Conservation (phyloP, 192 early-diverging fungal genomes). For the Backusella tuberculispora region DNA sequence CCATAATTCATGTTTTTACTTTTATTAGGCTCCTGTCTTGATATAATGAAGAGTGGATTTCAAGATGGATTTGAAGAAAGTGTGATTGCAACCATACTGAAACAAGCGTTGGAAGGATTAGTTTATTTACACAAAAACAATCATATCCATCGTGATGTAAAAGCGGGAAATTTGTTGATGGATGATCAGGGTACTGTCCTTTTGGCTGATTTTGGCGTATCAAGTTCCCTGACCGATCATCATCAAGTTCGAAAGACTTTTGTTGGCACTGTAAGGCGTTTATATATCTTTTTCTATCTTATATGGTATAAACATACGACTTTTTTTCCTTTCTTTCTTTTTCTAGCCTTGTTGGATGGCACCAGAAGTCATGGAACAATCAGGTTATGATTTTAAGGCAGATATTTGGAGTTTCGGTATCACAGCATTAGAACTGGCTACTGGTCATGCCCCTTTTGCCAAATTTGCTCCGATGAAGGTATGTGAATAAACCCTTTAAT, state of each 20-base stretch:
- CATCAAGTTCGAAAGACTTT: constrained; percentile 70
- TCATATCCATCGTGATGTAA: constrained; percentile 74
- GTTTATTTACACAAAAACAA: constrained; percentile 69
- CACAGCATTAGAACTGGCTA: constrained; percentile 82
- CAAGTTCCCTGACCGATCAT: constrained; percentile 63
- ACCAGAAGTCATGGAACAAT: constrained; percentile 83
- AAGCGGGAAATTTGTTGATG: constrained; percentile 69
- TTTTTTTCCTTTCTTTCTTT: too few species aligned
- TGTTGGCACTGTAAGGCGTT: constrained; percentile 60
- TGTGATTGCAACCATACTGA: constrained; percentile 78
- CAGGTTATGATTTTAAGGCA: constrained; percentile 84
- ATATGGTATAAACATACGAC: too few species aligned
- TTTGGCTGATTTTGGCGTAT: constrained; percentile 73
- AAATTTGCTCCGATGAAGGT: constrained; percentile 87
- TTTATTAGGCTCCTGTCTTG: constrained; percentile 71
- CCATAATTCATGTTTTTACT: neutral
- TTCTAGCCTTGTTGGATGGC: constrained; percentile 43
- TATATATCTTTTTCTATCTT: neutral
- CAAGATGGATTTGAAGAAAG: constrained; percentile 81
- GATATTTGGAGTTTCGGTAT: constrained; percentile 94
- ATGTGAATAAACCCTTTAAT: constrained; percentile 8
- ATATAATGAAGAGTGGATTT: constrained; percentile 85
- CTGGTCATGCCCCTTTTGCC: constrained; percentile 88
- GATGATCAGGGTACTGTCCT: constrained; percentile 65
- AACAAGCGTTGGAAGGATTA: constrained; percentile 71